Evolutionary conservation across 352 stramenopile genomes (phyloP).

Genomic region (Pythium oligandrum): DNA sequence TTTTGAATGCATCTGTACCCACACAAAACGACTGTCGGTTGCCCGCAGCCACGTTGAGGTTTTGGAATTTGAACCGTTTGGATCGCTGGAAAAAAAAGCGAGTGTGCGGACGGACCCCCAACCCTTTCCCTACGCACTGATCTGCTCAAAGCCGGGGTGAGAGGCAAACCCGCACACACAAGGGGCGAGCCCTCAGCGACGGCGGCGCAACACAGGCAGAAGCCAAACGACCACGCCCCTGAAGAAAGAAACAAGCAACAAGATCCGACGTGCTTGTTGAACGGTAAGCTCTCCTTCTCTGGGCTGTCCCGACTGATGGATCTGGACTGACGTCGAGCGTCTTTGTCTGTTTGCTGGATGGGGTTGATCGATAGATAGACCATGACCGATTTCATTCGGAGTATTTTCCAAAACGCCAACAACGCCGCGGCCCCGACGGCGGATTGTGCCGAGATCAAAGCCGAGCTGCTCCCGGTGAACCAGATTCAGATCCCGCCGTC

Average conservation of each 20-base stretch:
- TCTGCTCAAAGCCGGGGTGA: slow-evolving; percentile 8
- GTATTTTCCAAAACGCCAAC: slow-evolving; percentile 46
- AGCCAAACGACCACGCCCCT: slow-evolving; percentile 12
- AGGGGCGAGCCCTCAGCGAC: background rate
- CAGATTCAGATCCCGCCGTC: slow-evolving; percentile 52
- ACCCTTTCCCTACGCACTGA: no score
- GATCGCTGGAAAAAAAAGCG: slow-evolving; percentile 13
- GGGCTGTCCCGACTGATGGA: no score
- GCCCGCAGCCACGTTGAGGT: slow-evolving; percentile 6
- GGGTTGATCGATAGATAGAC: background rate
- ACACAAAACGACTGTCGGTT: slow-evolving; percentile 10
- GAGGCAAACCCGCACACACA: background rate
- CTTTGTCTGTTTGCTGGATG: no score
- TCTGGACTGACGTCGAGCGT: no score
- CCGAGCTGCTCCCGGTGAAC: slow-evolving; percentile 29
- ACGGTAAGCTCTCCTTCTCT: no score
- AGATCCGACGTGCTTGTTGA: no score
- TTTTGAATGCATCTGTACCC: slow-evolving; percentile 6
- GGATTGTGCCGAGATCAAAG: background rate
- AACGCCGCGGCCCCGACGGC: slow-evolving; percentile 2
- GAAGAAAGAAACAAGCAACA: background rate
- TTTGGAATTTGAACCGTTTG: slow-evolving; percentile 9
- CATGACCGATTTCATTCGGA: slow-evolving; percentile 81
- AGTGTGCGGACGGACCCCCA: no score
- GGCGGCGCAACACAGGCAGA: slow-evolving; percentile 5